These are phyloP conservation scores for Pulveroboletus ravenelii DNA, from an alignment of 768 basidiomycete genomes.

Conservation along the genomic window DNA sequence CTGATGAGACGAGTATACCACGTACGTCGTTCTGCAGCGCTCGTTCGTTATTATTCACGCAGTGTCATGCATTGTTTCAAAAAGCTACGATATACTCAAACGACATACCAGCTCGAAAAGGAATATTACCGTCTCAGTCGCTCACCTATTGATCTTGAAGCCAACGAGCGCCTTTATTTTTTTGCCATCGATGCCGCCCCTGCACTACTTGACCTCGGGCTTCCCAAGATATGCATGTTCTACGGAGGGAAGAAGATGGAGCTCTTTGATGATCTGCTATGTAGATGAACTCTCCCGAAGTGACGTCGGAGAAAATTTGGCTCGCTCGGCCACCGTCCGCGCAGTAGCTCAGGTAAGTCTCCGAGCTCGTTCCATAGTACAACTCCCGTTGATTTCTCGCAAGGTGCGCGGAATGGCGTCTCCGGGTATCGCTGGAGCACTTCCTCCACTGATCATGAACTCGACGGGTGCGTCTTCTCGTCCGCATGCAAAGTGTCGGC, in stretches of 20 bases:
- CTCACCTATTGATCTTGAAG: slow-evolving; percentile 53
- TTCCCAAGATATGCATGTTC: slow-evolving; percentile 77
- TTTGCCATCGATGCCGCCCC: slow-evolving; percentile 57
- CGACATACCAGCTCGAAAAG: slow-evolving; percentile 79
- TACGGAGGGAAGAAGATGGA: slow-evolving; percentile 76
- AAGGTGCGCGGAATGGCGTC: slow-evolving; percentile 9
- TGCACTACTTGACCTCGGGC: slow-evolving; percentile 73
- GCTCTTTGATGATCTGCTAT: slow-evolving; percentile 58
- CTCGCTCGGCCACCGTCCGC: slow-evolving; percentile 21
- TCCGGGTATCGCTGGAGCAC: slow-evolving; percentile 34
- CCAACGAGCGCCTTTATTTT: slow-evolving; percentile 36
- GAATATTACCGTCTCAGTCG: slow-evolving; percentile 49
- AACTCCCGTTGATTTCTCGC: neutral
- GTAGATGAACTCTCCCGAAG: slow-evolving; percentile 40
- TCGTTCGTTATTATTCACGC: neutral
- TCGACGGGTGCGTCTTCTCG: slow-evolving; percentile 28
- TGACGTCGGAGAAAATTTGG: slow-evolving; percentile 36
- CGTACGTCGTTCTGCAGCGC: slow-evolving; percentile 44
- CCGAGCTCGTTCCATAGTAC: neutral
- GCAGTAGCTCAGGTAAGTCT: slow-evolving; percentile 20
- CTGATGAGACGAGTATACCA: slow-evolving; percentile 90
- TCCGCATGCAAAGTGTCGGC: slow-evolving; percentile 21
- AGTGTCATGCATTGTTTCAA: no score
- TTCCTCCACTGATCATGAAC: slow-evolving; percentile 46
- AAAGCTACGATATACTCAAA: slow-evolving; percentile 80